These are phyloP conservation scores for Boletus sensibilis DNA, from an alignment of 768 basidiomycete species.

Conservation along the genomic window DNA sequence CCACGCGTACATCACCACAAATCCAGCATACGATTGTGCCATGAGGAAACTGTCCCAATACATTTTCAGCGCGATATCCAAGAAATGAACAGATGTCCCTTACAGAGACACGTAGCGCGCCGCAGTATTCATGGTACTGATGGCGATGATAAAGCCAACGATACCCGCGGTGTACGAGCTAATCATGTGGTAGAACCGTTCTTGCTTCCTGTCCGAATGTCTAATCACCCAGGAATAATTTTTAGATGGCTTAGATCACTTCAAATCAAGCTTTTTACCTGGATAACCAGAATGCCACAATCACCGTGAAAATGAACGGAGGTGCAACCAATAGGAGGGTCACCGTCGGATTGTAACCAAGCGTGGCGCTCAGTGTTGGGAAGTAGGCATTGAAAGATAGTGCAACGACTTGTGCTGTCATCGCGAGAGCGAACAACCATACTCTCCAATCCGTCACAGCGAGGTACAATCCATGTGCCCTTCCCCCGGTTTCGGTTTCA, in stretches of 20 bases:
- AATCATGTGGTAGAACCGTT: slow-evolving; percentile 72
- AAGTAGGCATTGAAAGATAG: slow-evolving; percentile 82
- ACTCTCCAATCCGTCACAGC: slow-evolving; percentile 80
- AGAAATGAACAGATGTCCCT: slow-evolving; percentile 20
- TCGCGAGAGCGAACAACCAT: slow-evolving; percentile 69
- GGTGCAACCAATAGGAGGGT: slow-evolving; percentile 76
- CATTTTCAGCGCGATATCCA: slow-evolving; percentile 6
- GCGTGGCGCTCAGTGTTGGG: slow-evolving; percentile 70
- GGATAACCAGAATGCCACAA: slow-evolving; percentile 52
- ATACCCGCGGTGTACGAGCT: slow-evolving; percentile 54
- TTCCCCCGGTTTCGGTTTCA: slow-evolving; percentile 42
- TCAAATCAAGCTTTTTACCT: slow-evolving; percentile 35
- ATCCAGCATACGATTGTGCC: slow-evolving; percentile 71
- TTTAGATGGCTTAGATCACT: background rate
- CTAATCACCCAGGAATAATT: slow-evolving; percentile 29
- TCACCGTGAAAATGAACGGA: slow-evolving; percentile 62
- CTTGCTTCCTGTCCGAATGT: slow-evolving; percentile 67
- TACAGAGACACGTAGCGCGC: slow-evolving; percentile 67
- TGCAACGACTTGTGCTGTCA: slow-evolving; percentile 39
- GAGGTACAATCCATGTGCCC: slow-evolving; percentile 48
- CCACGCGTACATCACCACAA: slow-evolving; percentile 61
- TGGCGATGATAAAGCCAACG: slow-evolving; percentile 65
- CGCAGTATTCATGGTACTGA: slow-evolving; percentile 60
- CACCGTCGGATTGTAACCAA: slow-evolving; percentile 62
- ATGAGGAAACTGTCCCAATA: slow-evolving; percentile 59